Evolutionary conservation across 106 monocot species (phyloP), one percentile per base, ranked within the genome.

Genomic region (Dendrobium nobile): DNA sequence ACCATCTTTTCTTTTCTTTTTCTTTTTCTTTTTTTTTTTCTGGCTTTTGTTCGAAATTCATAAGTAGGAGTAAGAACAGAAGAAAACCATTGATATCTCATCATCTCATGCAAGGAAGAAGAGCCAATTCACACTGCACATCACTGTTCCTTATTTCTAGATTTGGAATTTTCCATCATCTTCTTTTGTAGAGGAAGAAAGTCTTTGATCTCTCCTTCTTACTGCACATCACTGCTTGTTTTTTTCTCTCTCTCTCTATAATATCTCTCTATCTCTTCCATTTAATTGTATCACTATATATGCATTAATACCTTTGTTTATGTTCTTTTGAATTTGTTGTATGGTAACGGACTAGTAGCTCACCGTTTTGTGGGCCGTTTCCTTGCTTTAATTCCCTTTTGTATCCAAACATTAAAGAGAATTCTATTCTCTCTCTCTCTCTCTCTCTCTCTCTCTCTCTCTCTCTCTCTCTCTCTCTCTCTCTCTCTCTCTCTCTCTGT

Each of bases 81-180:
- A 77, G 81, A 77, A 58, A 74, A 33, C 27, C 33, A 18, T 70
- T 41, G 55, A 47, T 78, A 72, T 81, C 61, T 64, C 82, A 85
- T 82, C 78, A 82, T 85, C 78, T 82, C 82, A 55, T 80, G 70
- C 80, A 59, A 75, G 51, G 73, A 78, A 78, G 72, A 77, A 47
- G 54, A 10, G 8, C 28, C 27, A 16, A 26, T 33, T 77, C 74
- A 19, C 43, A 22, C 77, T 77, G 20, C 26, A 47, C 64, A 64
- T 51, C 64, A 22, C 64, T 26, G 9, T 22, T 26, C 24, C 20
- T 15, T n/a, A 16, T 72, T 72, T 72, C 72, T 70, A 33, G 70
- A 70, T 70, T 33, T 51, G 15, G 51, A 51, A 51, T 9, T 51
- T 51, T 2, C 2, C 13, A 13, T 11, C 51, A 51, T 51, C 51